Percentiles rank a stretch among this genome's conserved stretches.
phyloP scores from a whole-genome alignment of 2,329 filamentous ascomycete genomes.

The Chaetomiaceae sp. region DNA sequence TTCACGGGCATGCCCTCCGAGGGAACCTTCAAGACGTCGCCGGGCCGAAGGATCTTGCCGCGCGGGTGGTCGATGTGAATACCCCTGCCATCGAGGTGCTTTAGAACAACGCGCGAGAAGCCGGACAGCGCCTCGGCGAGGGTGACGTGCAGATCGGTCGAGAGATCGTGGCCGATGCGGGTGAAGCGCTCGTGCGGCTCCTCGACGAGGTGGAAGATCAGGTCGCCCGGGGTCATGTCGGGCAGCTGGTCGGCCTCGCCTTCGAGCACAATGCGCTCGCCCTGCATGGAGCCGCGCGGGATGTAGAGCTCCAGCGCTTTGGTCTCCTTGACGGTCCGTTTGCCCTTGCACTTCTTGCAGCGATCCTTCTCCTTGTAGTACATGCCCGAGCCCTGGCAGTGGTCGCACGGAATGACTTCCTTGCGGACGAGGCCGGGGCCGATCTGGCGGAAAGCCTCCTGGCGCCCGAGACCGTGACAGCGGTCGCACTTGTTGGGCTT shows the following conservation, averaged over 20 bases:
- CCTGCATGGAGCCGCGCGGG: slow-evolving; percentile 76
- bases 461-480: slow-evolving; percentile 74
- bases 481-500: slow-evolving; percentile 76
- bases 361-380: slow-evolving; percentile 94
- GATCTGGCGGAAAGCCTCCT: slow-evolving; percentile 72
- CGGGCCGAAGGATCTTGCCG: slow-evolving; percentile 76
- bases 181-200: slow-evolving; percentile 75
- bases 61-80: slow-evolving; percentile 74
- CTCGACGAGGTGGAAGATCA: slow-evolving; percentile 83
- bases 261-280: slow-evolving; percentile 82
- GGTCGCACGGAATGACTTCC: slow-evolving; percentile 70
- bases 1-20: slow-evolving; percentile 96
- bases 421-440: slow-evolving; percentile 82
- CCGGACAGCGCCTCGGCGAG: slow-evolving; percentile 80
- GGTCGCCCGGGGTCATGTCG: slow-evolving; percentile 83
- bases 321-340: slow-evolving; percentile 76
- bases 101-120: slow-evolving; percentile 84
- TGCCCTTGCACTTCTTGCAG: slow-evolving; percentile 98
- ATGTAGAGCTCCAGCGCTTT: slow-evolving; percentile 97
- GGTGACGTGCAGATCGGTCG: slow-evolving; percentile 72
- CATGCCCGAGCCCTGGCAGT: slow-evolving; percentile 78
- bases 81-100: slow-evolving; percentile 87
- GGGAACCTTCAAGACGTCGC: slow-evolving; percentile 74
- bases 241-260: slow-evolving; percentile 92
- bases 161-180: slow-evolving; percentile 76